A percentile compares a stretch with the other conserved stretches of the same genome.
phyloP scores from a whole-genome alignment of 805 yeast genomes.

The Dipodascopsis tothii region DNA sequence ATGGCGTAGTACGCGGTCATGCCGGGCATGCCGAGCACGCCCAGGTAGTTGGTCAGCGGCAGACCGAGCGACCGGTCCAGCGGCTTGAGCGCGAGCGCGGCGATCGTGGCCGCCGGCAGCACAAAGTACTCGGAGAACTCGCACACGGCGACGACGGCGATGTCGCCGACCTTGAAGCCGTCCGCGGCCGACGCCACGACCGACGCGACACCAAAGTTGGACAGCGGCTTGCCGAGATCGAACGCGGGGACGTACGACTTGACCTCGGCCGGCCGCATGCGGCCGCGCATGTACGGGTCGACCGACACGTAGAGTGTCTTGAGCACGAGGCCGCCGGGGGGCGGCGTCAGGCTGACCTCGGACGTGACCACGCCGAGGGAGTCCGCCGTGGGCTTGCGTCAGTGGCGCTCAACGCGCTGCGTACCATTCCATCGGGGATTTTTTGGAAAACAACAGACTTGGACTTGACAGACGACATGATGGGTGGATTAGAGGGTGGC shows the following conservation, averaged over 20 bases:
- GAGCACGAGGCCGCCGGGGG: slow-evolving; percentile 38
- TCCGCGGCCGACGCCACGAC: slow-evolving; percentile 42
- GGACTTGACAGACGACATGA: too few relatives aligned
- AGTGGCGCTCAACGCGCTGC: not conserved
- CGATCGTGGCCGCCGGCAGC: not conserved
- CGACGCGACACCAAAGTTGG: slow-evolving; percentile 40
- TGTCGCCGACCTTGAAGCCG: slow-evolving; percentile 40
- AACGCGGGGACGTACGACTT: slow-evolving; percentile 15
- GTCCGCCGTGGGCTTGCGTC: not conserved
- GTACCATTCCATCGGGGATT: not conserved
- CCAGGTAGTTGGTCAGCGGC: slow-evolving; percentile 36
- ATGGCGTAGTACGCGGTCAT: slow-evolving; percentile 56
- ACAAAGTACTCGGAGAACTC: slow-evolving; percentile 45
- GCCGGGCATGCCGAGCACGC: slow-evolving; percentile 50
- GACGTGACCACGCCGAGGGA: not conserved
- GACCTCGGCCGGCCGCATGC: slow-evolving; percentile 38
- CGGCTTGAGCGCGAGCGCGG: slow-evolving; percentile 8
- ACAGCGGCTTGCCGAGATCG: slow-evolving; percentile 27
- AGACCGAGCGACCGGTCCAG: slow-evolving; percentile 9
- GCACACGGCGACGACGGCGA: slow-evolving; percentile 34
- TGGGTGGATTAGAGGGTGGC: too few relatives aligned
- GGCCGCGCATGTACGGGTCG: slow-evolving; percentile 56
- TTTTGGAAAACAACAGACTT: not conserved
- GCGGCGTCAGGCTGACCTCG: not conserved
- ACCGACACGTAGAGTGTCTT: slow-evolving; percentile 45